phyloP scores from a whole-genome alignment of 2,329 filamentous ascomycete genomes.

The Diplodia mutila region DNA sequence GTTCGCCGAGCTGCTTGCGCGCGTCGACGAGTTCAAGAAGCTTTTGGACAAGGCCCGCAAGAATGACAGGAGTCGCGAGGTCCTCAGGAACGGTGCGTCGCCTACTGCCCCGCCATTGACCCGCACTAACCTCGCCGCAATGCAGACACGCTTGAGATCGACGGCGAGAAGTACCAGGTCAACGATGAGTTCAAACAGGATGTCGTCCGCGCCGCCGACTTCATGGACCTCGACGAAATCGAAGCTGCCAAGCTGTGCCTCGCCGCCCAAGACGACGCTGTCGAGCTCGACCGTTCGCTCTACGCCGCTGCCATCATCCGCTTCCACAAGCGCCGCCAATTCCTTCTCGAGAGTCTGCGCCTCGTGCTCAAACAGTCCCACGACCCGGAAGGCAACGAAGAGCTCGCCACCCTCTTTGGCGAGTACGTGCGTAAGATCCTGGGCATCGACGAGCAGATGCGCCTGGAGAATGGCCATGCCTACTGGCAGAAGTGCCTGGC shows the following conservation, averaged over 20 bases:
- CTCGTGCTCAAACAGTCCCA: conserved; percentile 72
- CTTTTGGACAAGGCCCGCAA: conserved; percentile 76
- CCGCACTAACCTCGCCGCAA: not conserved
- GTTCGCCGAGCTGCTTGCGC: conserved; percentile 65
- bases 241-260: conserved; percentile 78
- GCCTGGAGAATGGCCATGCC: conserved; percentile 57
- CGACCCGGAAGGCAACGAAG: conserved; percentile 35
- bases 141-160: conserved; percentile 74
- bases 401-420: conserved; percentile 33
- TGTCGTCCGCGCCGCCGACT: conserved; percentile 80
- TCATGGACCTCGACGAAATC: conserved; percentile 86
- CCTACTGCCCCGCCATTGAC: not conserved
- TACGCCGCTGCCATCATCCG: conserved; percentile 80
- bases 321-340: conserved; percentile 85
- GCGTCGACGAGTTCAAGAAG: conserved; percentile 68
- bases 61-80: conserved; percentile 74
- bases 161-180: conserved; percentile 74
- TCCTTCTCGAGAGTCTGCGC: conserved; percentile 80
- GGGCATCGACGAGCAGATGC: conserved; percentile 51
- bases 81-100: conserved; percentile 66
- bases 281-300: conserved; percentile 70
- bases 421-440: conserved; percentile 56
- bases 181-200: conserved; percentile 88
- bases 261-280: conserved; percentile 70
- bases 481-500: conserved; percentile 76